phyloP scores from a whole-genome alignment of 2,329 filamentous ascomycete genomes.

The Furcasterigmium furcatum region DNA sequence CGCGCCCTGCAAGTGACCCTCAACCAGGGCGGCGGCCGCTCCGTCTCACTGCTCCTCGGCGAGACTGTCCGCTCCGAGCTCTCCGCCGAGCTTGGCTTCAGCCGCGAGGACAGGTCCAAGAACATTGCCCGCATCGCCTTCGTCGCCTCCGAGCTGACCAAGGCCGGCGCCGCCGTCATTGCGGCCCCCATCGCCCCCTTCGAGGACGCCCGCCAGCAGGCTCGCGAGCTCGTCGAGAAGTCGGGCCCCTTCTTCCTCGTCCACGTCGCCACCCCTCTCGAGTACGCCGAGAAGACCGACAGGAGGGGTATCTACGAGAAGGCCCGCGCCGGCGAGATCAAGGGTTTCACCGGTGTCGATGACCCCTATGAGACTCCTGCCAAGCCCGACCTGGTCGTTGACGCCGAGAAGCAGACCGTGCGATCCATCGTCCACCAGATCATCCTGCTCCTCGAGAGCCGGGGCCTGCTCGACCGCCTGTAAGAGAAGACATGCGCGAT shows the following conservation, averaged over 20 bases:
- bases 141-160: slow-evolving; percentile 91
- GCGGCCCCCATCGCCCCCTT: slow-evolving; percentile 95
- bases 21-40: slow-evolving; percentile 95
- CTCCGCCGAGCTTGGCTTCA: slow-evolving; percentile 93
- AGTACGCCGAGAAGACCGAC: slow-evolving; percentile 93
- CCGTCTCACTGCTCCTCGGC: slow-evolving; percentile 89
- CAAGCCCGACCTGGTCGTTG: slow-evolving; percentile 81
- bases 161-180: slow-evolving; percentile 90
- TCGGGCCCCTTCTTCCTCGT: slow-evolving; percentile 91
- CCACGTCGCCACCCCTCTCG: slow-evolving; percentile 89
- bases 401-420: slow-evolving; percentile 82
- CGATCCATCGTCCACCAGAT: slow-evolving; percentile 97
- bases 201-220: slow-evolving; percentile 71
- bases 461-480: slow-evolving; percentile 77
- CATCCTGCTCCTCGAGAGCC: slow-evolving; percentile 83
- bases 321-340: slow-evolving; percentile 86
- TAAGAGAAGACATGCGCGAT: slow-evolving; percentile 22
- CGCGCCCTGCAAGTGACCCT: slow-evolving; percentile 94
- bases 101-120: slow-evolving; percentile 83
- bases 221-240: slow-evolving; percentile 82
- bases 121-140: slow-evolving; percentile 97
- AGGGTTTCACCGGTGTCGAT: slow-evolving; percentile 97
- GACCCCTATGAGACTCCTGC: slow-evolving; percentile 88
- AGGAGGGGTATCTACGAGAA: slow-evolving; percentile 84
- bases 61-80: slow-evolving; percentile 94